Percentiles rank a stretch among this genome's conserved stretches.
These are phyloP conservation scores for Lactifluus volemus DNA, from an alignment of 768 basidiomycete genomes.

Conservation along the genomic window DNA sequence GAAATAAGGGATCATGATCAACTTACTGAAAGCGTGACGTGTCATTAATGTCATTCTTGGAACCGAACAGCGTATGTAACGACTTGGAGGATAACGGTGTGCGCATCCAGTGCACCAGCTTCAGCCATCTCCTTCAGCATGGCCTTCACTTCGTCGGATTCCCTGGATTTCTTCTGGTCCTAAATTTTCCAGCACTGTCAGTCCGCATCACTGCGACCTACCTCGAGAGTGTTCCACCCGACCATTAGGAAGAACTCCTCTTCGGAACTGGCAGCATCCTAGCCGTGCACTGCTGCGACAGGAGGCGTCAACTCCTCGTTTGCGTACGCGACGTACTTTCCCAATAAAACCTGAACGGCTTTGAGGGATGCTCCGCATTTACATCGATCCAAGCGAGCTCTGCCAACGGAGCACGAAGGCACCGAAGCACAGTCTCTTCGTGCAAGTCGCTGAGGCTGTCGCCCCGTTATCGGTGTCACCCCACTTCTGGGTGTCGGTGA, in stretches of 20 bases:
- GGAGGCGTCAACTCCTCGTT: neutral
- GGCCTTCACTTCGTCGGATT: neutral
- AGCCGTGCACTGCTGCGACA: neutral
- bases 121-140: neutral
- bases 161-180: neutral
- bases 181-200: neutral
- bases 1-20: neutral
- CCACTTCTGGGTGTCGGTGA: neutral
- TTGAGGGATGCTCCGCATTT: neutral
- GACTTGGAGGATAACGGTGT: neutral
- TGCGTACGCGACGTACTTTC: neutral
- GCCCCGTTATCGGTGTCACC: neutral
- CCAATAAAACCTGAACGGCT: neutral
- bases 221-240: neutral
- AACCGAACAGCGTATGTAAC: neutral
- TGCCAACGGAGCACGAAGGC: neutral
- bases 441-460: neutral
- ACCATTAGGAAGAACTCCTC: neutral
- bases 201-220: neutral
- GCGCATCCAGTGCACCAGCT: neutral
- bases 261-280: neutral
- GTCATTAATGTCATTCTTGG: neutral
- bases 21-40: too few species aligned
- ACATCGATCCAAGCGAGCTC: neutral
- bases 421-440: neutral